Conservation (phyloP, 768 basidiomycete genomes). For the Tulasnella sp. region DNA sequence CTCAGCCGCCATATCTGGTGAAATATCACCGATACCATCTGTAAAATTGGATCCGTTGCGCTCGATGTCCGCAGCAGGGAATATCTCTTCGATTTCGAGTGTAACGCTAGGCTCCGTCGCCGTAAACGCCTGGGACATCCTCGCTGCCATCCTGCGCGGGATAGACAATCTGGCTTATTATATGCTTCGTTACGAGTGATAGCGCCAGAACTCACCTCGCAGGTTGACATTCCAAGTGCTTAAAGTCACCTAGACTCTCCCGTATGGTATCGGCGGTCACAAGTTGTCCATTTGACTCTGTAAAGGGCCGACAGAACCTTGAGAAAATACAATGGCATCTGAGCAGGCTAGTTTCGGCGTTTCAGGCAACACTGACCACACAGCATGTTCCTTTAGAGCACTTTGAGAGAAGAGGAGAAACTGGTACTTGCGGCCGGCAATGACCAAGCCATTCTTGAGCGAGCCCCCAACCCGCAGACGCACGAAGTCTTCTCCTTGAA, state of each 20-base stretch:
- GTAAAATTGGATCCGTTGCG: conserved; percentile 42
- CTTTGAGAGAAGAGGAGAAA: conserved; percentile 69
- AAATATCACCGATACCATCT: conserved; percentile 61
- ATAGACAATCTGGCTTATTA: conserved; percentile 31
- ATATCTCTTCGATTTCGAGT: conserved; percentile 31
- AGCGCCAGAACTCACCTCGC: not conserved
- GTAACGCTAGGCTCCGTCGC: conserved; percentile 52
- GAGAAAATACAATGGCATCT: too few species aligned
- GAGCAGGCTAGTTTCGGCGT: too few species aligned
- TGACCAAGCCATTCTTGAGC: conserved; percentile 51
- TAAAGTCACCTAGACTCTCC: conserved; percentile 41
- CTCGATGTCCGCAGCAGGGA: conserved; percentile 37
- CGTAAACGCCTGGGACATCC: conserved; percentile 65
- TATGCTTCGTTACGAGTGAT: not conserved
- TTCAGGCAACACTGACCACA: conserved; percentile 33
- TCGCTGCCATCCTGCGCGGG: conserved; percentile 51
- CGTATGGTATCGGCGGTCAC: conserved; percentile 44
- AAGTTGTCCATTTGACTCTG: conserved; percentile 25
- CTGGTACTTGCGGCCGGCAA: conserved; percentile 44
- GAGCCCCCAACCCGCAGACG: conserved; percentile 44
- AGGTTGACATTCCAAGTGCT: conserved; percentile 32
- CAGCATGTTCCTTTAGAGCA: conserved; percentile 63
- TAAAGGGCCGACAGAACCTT: conserved; percentile 47
- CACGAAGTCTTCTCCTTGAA: conserved; percentile 48
- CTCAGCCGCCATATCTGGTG: conserved; percentile 40